These are phyloP conservation scores for Sclerospora graminicola DNA, from an alignment of 352 stramenopile species.

Conservation along the genomic window DNA sequence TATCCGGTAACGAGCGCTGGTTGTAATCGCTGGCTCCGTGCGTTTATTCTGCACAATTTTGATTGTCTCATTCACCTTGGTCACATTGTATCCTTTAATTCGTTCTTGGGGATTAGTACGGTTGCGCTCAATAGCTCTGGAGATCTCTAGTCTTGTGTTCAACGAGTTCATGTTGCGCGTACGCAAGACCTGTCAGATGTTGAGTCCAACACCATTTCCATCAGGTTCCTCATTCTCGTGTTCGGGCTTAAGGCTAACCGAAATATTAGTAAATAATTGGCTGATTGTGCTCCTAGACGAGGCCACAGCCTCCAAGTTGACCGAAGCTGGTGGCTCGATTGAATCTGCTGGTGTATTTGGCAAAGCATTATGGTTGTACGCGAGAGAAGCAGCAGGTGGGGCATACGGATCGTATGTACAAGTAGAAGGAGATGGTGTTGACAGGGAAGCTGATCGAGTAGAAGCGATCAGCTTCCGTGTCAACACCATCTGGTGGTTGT, in stretches of 20 bases:
- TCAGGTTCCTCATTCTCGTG: slow-evolving; percentile 50
- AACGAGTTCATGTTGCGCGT: slow-evolving; percentile 71
- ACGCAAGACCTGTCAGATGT: slow-evolving; percentile 37
- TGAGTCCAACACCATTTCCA: slow-evolving; percentile 46
- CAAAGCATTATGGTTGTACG: slow-evolving; percentile 1
- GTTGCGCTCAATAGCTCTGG: slow-evolving; percentile 56
- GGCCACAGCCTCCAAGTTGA: slow-evolving; percentile 30
- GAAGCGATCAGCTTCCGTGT: slow-evolving; percentile 10
- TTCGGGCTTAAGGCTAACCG: slow-evolving; percentile 29
- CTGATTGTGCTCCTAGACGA: slow-evolving; percentile 40
- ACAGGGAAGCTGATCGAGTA: slow-evolving; percentile 7
- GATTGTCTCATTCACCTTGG: slow-evolving; percentile 55
- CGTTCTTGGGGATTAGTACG: slow-evolving; percentile 36
- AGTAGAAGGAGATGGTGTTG: slow-evolving; percentile 11
- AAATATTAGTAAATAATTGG: slow-evolving; percentile 51
- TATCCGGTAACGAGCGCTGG: slow-evolving; percentile 50
- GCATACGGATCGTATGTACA: slow-evolving; percentile 26
- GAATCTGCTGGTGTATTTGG: slow-evolving; percentile 19
- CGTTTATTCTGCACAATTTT: slow-evolving; percentile 62
- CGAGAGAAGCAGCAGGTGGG: slow-evolving; percentile 9
- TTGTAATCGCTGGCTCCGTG: slow-evolving; percentile 49
- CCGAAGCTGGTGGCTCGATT: slow-evolving; percentile 28
- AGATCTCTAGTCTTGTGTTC: slow-evolving; percentile 60
- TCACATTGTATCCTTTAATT: slow-evolving; percentile 66
- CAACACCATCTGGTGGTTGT: slow-evolving; percentile 15